A percentile compares a stretch with the other conserved stretches of the same genome.
These are phyloP conservation scores for Tillandsia leiboldiana DNA, from an alignment of 176 grass and related monocot genomes.

Conservation along the genomic window DNA sequence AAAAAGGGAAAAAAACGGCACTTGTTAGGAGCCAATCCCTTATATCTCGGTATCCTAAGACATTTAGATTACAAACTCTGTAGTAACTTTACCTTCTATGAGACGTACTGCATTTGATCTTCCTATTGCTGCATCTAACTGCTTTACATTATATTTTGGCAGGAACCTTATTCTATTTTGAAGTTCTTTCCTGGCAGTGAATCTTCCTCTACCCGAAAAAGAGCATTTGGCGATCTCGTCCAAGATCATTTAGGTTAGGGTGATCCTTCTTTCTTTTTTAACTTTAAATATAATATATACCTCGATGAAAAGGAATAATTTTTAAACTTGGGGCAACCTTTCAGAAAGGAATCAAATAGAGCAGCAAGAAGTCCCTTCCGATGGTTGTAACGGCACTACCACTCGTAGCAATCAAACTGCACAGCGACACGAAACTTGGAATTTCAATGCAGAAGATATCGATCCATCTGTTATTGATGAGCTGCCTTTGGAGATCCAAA, in stretches of 20 bases:
- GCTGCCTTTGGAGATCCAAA: conserved; percentile 69
- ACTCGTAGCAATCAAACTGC: conserved; percentile 5
- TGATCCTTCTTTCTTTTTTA: background rate
- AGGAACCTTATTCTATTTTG: conserved; percentile 66
- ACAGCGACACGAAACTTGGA: conserved; percentile 30
- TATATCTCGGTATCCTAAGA: background rate
- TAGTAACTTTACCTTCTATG: background rate
- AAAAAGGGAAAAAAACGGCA: no score
- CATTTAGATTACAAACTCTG: background rate
- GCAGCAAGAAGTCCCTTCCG: conserved; percentile 5
- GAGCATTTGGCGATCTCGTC: conserved; percentile 16
- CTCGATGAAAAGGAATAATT: conserved; percentile 9
- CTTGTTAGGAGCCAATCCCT: no score
- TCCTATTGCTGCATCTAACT: conserved; percentile 7
- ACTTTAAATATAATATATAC: background rate
- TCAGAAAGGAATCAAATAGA: conserved; percentile 26
- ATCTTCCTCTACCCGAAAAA: conserved; percentile 23
- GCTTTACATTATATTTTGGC: conserved; percentile 3
- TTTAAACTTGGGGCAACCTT: conserved; percentile 21
- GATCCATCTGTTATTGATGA: conserved; percentile 77
- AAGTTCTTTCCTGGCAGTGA: conserved; percentile 51
- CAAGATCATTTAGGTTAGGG: conserved; percentile 35
- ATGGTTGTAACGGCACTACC: background rate
- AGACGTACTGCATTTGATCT: background rate
- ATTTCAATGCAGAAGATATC: conserved; percentile 59